A percentile compares a stretch with the other conserved stretches of the same genome.
phyloP scores from a whole-genome alignment of 2,329 filamentous ascomycete species.

The Penicillium sp. region DNA sequence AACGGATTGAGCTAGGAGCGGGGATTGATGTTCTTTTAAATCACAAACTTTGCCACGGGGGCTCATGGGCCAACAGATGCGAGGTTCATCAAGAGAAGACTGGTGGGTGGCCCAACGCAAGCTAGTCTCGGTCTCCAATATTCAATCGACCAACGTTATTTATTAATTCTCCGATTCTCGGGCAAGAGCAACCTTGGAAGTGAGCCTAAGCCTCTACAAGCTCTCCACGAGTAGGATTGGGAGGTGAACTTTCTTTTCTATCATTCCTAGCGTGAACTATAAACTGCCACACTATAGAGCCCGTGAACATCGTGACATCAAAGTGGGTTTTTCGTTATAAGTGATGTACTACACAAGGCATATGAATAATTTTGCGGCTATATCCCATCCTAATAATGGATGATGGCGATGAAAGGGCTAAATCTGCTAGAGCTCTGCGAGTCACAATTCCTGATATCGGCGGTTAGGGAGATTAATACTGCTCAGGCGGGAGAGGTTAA shows the following conservation, averaged over 20 bases:
- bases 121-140: background rate
- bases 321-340: no score
- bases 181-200: background rate
- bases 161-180: background rate
- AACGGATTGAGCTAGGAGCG: background rate
- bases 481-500: background rate
- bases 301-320: no score
- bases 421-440: no score
- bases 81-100: background rate
- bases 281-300: no score
- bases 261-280: no score
- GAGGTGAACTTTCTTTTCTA: background rate
- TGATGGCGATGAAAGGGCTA: no score
- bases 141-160: background rate
- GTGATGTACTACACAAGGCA: no score
- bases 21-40: background rate
- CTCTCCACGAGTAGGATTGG: background rate
- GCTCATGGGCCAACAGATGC: background rate
- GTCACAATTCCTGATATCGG: background rate
- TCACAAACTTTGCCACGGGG: background rate
- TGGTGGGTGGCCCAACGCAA: background rate
- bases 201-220: no score
- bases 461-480: background rate
- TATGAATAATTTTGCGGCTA: no score
- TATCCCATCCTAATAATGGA: no score